Evolutionary conservation across 1,139 yeast genomes (phyloP).

Genomic region (Taiozyma sp.): DNA sequence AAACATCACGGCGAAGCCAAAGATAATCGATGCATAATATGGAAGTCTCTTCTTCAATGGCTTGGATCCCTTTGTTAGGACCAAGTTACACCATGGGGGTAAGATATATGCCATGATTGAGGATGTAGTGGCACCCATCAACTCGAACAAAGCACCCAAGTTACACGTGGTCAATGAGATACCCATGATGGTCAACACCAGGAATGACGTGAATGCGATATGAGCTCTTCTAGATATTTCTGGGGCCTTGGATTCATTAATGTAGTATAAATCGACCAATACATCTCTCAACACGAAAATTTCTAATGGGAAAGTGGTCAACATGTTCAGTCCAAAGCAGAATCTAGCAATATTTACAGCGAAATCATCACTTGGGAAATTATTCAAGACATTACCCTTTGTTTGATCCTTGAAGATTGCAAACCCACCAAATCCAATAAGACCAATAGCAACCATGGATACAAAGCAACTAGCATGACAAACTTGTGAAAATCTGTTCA

Average conservation of each 20-base stretch:
- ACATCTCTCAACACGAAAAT: slow-evolving; percentile 89
- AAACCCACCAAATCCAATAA: slow-evolving; percentile 80
- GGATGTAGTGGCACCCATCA: slow-evolving; percentile 92
- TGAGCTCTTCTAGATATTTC: slow-evolving; percentile 49
- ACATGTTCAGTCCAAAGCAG: slow-evolving; percentile 91
- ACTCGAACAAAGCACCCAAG: slow-evolving; percentile 81
- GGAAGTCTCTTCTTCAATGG: slow-evolving; percentile 43
- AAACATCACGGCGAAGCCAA: slow-evolving; percentile 76
- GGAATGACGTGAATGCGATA: slow-evolving; percentile 57
- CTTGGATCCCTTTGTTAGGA: slow-evolving; percentile 53
- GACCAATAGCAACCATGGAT: slow-evolving; percentile 73
- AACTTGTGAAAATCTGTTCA: slow-evolving; percentile 66
- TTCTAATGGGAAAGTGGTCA: slow-evolving; percentile 89
- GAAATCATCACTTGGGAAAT: slow-evolving; percentile 71
- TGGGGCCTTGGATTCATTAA: slow-evolving; percentile 23
- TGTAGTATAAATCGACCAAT: slow-evolving; percentile 54
- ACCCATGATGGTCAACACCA: slow-evolving; percentile 68
- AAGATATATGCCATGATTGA: slow-evolving; percentile 88
- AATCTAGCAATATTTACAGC: slow-evolving; percentile 81
- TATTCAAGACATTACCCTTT: slow-evolving; percentile 83
- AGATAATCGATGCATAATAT: slow-evolving; percentile 54
- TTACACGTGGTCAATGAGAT: slow-evolving; percentile 82
- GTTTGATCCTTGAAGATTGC: slow-evolving; percentile 72
- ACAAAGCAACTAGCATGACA: slow-evolving; percentile 84
- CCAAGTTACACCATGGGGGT: slow-evolving; percentile 80